phyloP scores from a whole-genome alignment of 2,329 filamentous ascomycete species.

The Tolypocladium cylindrosporum region DNA sequence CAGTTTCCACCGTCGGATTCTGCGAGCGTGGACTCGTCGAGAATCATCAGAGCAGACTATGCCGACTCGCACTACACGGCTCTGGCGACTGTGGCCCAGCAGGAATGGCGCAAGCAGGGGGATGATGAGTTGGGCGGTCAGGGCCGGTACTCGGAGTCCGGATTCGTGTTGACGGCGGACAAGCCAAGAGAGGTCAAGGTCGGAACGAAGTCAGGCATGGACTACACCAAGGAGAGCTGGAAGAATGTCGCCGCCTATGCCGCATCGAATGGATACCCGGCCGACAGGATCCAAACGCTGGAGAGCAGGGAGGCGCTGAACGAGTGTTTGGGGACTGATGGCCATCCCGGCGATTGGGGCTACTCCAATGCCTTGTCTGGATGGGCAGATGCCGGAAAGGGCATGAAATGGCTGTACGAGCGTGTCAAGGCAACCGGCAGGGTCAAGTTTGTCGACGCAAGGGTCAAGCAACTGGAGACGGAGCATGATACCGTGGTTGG shows the following conservation, averaged over 20 bases:
- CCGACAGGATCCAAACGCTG: conserved; percentile 33
- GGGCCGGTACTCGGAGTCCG: conserved; percentile 60
- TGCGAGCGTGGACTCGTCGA: conserved; percentile 52
- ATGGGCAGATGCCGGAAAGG: conserved; percentile 69
- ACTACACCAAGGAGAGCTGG: conserved; percentile 51
- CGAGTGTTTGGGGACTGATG: conserved; percentile 34
- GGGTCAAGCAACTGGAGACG: conserved; percentile 31
- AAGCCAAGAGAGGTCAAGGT: conserved; percentile 19
- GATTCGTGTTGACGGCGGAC: conserved; percentile 55
- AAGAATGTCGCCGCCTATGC: conserved; percentile 48
- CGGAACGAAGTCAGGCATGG: conserved; percentile 34
- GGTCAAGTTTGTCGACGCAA: conserved; percentile 44
- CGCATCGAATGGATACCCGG: conserved; percentile 22
- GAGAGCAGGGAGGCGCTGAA: conserved; percentile 33
- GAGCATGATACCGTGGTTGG: conserved; percentile 40
- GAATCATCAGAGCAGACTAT: conserved; percentile 67
- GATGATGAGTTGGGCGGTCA: conserved; percentile 47
- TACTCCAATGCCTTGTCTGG: conserved; percentile 68
- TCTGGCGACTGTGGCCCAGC: conserved; percentile 62
- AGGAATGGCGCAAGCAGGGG: conserved; percentile 54
- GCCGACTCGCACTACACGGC: conserved; percentile 66
- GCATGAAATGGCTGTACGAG: conserved; percentile 54
- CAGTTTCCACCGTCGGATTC: conserved; percentile 52
- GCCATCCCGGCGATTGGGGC: conserved; percentile 51
- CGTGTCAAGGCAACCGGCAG: conserved; percentile 44